Conservation (phyloP, 129 eudicot genomes). For the Glebionis coronaria region DNA sequence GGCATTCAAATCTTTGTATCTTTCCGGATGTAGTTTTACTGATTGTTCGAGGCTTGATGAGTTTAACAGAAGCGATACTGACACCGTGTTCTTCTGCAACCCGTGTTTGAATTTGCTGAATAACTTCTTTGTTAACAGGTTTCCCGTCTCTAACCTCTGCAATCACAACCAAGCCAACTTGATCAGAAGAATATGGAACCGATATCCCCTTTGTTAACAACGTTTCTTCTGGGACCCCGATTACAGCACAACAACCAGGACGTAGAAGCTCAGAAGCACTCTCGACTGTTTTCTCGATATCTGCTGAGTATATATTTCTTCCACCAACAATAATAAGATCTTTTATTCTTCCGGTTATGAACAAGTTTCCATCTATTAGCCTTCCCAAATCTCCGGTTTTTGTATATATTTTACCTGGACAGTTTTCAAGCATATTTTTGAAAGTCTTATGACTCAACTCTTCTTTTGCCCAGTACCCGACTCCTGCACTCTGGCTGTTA, state of each 20-base stretch:
- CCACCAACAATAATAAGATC: constrained; percentile 90
- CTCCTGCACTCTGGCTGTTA: constrained; percentile 76
- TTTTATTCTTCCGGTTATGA: constrained; percentile 81
- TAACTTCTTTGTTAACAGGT: constrained; percentile 51
- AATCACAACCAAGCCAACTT: constrained; percentile 76
- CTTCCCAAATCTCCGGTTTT: constrained; percentile 81
- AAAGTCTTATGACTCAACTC: constrained; percentile 59
- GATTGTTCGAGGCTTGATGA: constrained; percentile 67
- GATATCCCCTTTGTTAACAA: constrained; percentile 61
- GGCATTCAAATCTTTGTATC: constrained; percentile 72
- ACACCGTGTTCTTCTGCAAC: constrained; percentile 91
- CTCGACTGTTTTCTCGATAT: constrained; percentile 82
- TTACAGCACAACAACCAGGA: constrained; percentile 85
- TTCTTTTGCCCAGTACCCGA: constrained; percentile 76
- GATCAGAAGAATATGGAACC: constrained; percentile 66
- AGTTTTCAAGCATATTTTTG: constrained; percentile 34
- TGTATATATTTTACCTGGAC: constrained; percentile 47
- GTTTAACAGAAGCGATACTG: constrained; percentile 50
- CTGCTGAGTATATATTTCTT: constrained; percentile 76
- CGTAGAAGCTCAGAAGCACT: constrained; percentile 65
- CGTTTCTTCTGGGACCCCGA: constrained; percentile 79
- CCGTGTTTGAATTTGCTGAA: constrained; percentile 51
- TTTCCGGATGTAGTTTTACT: constrained; percentile 86
- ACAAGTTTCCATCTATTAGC: constrained; percentile 60
- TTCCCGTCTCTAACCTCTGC: constrained; percentile 82